Base-by-base conservation (phyloP, 2,329 filamentous ascomycete genomes). In the Stemphylium vesicarium region DNA sequence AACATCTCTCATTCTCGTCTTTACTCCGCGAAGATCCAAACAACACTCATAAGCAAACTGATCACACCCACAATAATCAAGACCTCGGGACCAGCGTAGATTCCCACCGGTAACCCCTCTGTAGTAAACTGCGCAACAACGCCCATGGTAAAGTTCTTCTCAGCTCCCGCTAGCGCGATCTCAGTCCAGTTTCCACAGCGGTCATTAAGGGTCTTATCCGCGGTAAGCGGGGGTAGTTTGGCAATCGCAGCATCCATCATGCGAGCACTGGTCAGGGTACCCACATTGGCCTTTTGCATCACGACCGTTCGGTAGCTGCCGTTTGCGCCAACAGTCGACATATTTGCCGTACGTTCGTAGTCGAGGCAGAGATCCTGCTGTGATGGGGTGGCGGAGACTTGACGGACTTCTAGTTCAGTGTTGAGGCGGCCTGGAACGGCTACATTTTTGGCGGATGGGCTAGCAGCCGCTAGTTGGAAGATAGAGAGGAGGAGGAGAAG, bases 321-420 rank as follows among this genome's bases (percentile, higher is more conserved):
- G 69, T 82, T 82, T 49, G 70, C 57, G 54, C 77, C 78, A 57
- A 82, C 76, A 56, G 75, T 77, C 18, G 80, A 80, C 55, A 80
- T 74, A 66, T 82, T 82, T 57, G 80, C 80, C 18, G 77, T 78
- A 43, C 64, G 68, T 53, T 76, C 68, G 65, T 82, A 82, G 64
- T 80, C 75, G 46, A 70, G 56, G 68, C 80, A 82, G 43, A 70
- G 55, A 13, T 70, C 60, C 39, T 59, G 61, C 47, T 61, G 62
- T 11, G 68, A 59, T n/a, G 65, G 60, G 32, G 50, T 59, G 40
- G 54, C 59, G 18, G 64, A 62, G 43, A 62, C 60, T 63, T 74
- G 72, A 43, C 72, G 72, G 33, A 53, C 53, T 44, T 59, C 57
- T 35, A 73, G 60, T 40, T 64, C 59, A 15, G 65, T 51, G 22